Percentiles rank a stretch among this genome's conserved stretches.
Evolutionary conservation across 73 alveolate genomes (phyloP).

Genomic region (Loxodes magnus): DNA sequence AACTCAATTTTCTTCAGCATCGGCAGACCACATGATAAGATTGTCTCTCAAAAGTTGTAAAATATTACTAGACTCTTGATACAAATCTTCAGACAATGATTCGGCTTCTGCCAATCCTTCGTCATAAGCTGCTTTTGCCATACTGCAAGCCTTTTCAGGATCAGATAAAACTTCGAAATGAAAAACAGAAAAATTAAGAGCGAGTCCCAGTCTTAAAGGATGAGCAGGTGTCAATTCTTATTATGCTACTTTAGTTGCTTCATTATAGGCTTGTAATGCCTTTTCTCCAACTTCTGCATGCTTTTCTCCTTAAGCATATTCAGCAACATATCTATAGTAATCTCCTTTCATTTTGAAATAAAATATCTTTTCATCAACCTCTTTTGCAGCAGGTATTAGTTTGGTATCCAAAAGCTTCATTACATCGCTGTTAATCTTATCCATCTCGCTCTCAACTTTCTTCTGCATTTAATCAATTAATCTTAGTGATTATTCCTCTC

Average conservation of each 20-base stretch:
- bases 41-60: slow-evolving; percentile 39
- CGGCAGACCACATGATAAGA: too few relatives aligned
- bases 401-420: slow-evolving; percentile 35
- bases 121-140: slow-evolving; percentile 47
- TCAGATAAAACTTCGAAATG: slow-evolving; percentile 70
- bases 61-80: slow-evolving; percentile 32
- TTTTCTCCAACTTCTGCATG: slow-evolving; percentile 12
- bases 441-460: slow-evolving; percentile 8
- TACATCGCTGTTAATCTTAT: slow-evolving; percentile 14
- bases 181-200: slow-evolving; percentile 64
- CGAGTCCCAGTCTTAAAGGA: slow-evolving; percentile 58
- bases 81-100: slow-evolving; percentile 35
- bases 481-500: slow-evolving; percentile 5
- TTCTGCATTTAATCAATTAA: neutral
- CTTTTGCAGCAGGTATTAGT: slow-evolving; percentile 28
- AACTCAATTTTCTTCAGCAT: too few relatives aligned
- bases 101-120: slow-evolving; percentile 38
- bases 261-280: slow-evolving; percentile 38
- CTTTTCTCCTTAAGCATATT: slow-evolving; percentile 29
- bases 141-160: slow-evolving; percentile 59
- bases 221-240: slow-evolving; percentile 50
- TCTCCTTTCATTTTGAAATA: slow-evolving; percentile 37
- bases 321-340: slow-evolving; percentile 37
- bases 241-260: slow-evolving; percentile 19
- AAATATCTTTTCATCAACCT: slow-evolving; percentile 11